Percentiles rank a stretch among this genome's conserved stretches.
Evolutionary conservation across 2,329 filamentous ascomycete species (phyloP).

Genomic region (Westerdykella sp.): DNA sequence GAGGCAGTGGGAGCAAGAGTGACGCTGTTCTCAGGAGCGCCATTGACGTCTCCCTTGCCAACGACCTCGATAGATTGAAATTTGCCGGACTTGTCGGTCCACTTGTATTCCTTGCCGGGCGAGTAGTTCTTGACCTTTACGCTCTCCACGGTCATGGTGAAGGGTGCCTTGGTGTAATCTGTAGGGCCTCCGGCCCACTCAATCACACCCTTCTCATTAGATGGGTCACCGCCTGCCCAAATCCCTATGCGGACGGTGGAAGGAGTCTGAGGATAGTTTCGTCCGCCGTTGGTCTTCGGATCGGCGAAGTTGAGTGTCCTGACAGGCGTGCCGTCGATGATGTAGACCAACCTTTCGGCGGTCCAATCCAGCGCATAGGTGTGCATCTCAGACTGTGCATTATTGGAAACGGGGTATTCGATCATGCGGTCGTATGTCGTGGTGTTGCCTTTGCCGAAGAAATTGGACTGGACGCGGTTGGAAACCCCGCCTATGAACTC

Average conservation of each 20-base stretch:
- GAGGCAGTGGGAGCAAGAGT: slow-evolving; percentile 22
- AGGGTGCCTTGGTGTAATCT: slow-evolving; percentile 44
- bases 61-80: slow-evolving; percentile 46
- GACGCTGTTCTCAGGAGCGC: slow-evolving; percentile 23
- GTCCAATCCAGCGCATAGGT: slow-evolving; percentile 72
- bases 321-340: slow-evolving; percentile 61
- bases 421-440: slow-evolving; percentile 64
- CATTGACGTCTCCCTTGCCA: slow-evolving; percentile 27
- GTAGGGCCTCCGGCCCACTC: slow-evolving; percentile 60
- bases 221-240: slow-evolving; percentile 45
- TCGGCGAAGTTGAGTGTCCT: slow-evolving; percentile 58
- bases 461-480: slow-evolving; percentile 63
- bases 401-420: slow-evolving; percentile 51
- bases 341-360: slow-evolving; percentile 58
- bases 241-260: slow-evolving; percentile 51
- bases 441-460: slow-evolving; percentile 67
- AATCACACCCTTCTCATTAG: slow-evolving; percentile 51
- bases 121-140: slow-evolving; percentile 50
- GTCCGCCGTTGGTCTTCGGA: slow-evolving; percentile 44
- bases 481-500: slow-evolving; percentile 68
- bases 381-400: slow-evolving; percentile 54
- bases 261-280: slow-evolving; percentile 69
- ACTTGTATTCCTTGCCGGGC: slow-evolving; percentile 47
- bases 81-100: slow-evolving; percentile 43
- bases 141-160: slow-evolving; percentile 47